phyloP scores from a whole-genome alignment of 2,329 filamentous ascomycete species.

The Alternaria sp. region DNA sequence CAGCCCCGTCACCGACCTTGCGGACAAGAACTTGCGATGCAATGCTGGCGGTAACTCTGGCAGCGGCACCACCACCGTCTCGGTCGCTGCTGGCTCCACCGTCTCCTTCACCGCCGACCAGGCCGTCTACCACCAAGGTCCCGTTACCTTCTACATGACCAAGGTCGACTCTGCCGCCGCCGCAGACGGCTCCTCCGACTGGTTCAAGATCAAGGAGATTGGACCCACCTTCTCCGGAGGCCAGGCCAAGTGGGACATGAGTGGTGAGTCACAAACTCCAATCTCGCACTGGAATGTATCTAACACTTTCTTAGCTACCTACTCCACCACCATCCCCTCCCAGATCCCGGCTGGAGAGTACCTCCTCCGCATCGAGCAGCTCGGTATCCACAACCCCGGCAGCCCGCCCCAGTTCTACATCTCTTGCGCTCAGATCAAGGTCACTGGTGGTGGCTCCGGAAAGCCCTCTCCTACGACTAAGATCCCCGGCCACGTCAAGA shows the following conservation, averaged over 20 bases:
- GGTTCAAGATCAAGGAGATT: conserved; percentile 51
- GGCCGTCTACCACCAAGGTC: conserved; percentile 49
- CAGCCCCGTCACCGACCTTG: conserved; percentile 44
- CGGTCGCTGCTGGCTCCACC: conserved; percentile 43
- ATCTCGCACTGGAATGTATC: not conserved
- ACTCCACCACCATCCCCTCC: conserved; percentile 49
- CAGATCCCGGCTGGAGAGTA: conserved; percentile 54
- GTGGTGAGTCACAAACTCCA: conserved; percentile 22
- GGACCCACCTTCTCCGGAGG: conserved; percentile 45
- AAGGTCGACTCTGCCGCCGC: conserved; percentile 42
- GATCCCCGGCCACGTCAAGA: conserved; percentile 45
- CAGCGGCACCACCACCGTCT: conserved; percentile 39
- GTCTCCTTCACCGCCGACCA: conserved; percentile 46
- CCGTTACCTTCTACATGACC: conserved; percentile 47
- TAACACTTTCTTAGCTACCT: conserved; percentile 33
- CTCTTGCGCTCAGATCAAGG: conserved; percentile 56
- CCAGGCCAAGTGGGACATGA: conserved; percentile 43
- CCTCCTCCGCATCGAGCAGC: conserved; percentile 57
- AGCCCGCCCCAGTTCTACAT: conserved; percentile 39
- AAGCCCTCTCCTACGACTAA: conserved; percentile 31
- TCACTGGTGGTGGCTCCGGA: conserved; percentile 47
- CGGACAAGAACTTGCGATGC: conserved; percentile 43
- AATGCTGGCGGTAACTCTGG: conserved; percentile 42
- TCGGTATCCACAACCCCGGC: conserved; percentile 54
- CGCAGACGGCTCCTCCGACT: conserved; percentile 47